Base-by-base conservation (phyloP, 306 rosid genomes). In the Medicago arabica region DNA sequence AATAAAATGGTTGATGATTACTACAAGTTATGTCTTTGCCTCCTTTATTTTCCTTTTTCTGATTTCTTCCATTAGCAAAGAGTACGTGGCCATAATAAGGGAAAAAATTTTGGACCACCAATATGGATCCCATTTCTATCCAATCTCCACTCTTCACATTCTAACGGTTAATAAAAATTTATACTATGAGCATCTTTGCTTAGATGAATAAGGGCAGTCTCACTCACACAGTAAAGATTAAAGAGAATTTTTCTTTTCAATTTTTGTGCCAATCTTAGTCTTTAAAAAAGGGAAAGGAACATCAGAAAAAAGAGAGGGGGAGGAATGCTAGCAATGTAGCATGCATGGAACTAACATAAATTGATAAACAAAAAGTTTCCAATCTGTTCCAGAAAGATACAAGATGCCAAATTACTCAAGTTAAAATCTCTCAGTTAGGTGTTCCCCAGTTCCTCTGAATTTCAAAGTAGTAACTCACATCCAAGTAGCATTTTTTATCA, bases 401-500 rank as follows among this genome's bases (percentile, higher is more conserved):
- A 28, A 28, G 28, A 28, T 28, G 31, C 31, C 31, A 28, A 28
- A 28, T 28, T 28, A 28, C 31, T 28, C 28, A 2, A 25, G 28
- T 25, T 25, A 25, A 25, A 25, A 25, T 25, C 3, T 31, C 69
- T 88, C 76, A 90, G 25, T 71, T 71, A 34, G 82, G 43, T 68
- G 78, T 69, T 70, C 93, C 82, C 98, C 97, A 93, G 38, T 82
- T 87, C 92, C 88, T 93, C 82, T 82, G 93, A 77, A 93, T 93
- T 61, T 93, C 98, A 75, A 93, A 93, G 81, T 81, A 71, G 86
- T 93, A 93, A 60, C 79, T 85, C 6, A 79, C 78, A 66, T 93
- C 97, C 92, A 93, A 81, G 78, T 88, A 87, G 88, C 97, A 91
- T 80, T 89, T 91, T 43, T 88, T 83, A 88, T 93, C 98, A 77